phyloP scores from a whole-genome alignment of 2,329 filamentous ascomycete species.

The Pyrenophora seminiperda region DNA sequence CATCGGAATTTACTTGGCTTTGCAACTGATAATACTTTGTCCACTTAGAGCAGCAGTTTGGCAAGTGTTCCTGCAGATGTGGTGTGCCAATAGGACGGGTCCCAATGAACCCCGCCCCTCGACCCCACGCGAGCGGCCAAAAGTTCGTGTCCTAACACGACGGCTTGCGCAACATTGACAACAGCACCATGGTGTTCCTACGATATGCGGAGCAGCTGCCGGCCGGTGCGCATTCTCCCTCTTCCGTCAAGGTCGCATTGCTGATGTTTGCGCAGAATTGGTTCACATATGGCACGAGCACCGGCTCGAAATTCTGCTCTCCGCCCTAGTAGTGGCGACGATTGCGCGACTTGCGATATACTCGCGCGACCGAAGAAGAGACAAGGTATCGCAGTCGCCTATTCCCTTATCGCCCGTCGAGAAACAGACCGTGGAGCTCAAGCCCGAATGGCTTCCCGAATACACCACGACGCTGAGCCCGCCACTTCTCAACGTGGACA shows the following conservation, averaged over 20 bases:
- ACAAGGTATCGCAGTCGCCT: conserved; percentile 39
- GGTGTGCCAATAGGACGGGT: conserved; percentile 14
- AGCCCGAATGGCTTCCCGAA: conserved; percentile 44
- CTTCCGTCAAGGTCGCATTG: background rate
- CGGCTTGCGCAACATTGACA: conserved; percentile 5
- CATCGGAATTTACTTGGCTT: too few species aligned
- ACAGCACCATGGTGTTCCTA: conserved; percentile 22
- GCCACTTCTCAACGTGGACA: conserved; percentile 31
- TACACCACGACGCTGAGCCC: conserved; percentile 37
- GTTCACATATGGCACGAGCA: conserved; percentile 47
- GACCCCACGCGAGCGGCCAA: conserved; percentile 29
- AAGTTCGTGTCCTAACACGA: conserved; percentile 17
- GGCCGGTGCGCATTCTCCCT: conserved; percentile 14
- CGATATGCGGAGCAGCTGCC: conserved; percentile 21
- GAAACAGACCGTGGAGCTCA: conserved; percentile 39
- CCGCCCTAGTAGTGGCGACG: conserved; percentile 35
- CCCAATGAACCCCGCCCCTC: conserved; percentile 19
- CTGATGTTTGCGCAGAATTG: conserved; percentile 34
- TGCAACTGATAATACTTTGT: too few species aligned
- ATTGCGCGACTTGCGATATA: conserved; percentile 38
- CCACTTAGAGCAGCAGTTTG: too few species aligned
- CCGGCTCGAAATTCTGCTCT: conserved; percentile 42
- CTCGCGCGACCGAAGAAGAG: conserved; percentile 31
- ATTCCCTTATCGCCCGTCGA: conserved; percentile 39
- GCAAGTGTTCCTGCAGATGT: conserved; percentile 2